Evolutionary conservation across 2,329 filamentous ascomycete species (phyloP), one percentile per base, ranked within the genome.

Genomic region (Penicillium sp.): DNA sequence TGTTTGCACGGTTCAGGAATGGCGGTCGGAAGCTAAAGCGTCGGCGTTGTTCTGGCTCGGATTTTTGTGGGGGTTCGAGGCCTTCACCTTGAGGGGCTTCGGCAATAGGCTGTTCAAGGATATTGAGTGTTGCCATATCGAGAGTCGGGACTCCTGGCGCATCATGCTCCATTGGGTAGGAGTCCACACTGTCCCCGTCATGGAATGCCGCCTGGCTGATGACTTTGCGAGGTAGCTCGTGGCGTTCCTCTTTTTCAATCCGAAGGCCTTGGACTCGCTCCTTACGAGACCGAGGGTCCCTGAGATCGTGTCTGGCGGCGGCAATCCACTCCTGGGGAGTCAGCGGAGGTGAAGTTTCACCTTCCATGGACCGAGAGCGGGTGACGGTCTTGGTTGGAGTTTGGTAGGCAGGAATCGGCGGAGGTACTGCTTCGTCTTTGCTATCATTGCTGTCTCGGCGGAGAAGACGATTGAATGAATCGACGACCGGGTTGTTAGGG

Each of bases 311-410:
- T 49, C 67, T 67, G 18, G 71, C 72, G 18, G 73, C 73, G 29
- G 73, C 73, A 29, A 75, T 49, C 73, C 73, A 75, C 43, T 75
- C 73, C 43, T 73, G 65, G 4, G 73, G 70, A 3, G 71, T 72
- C n/a, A 75, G 55, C 3, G 67, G 68, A 4, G 67, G 64, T 1
- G 70, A 71, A 2, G 64, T 60, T 27, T 52, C 32, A 26, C 39
- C 29, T 42, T 55, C 44, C 17, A 29, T 48, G 2, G 54, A 44
- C 7, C 45, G 32, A 12, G 43, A 27, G 26, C 59, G 55, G 10
- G 50, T 52, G 27, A 51, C 49, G 15, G 58, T 54, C 23, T 55
- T 58, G 8, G 60, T 55, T 2, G 61, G 56, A 9, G 60, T 58
- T 34, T 59, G 65, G 13, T 62, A 45, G 4, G 62, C 54, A n/a